Evolutionary conservation across 2,329 filamentous ascomycete genomes (phyloP), one percentile per base, ranked within the genome.

Genomic region (Trichothecium roseum): DNA sequence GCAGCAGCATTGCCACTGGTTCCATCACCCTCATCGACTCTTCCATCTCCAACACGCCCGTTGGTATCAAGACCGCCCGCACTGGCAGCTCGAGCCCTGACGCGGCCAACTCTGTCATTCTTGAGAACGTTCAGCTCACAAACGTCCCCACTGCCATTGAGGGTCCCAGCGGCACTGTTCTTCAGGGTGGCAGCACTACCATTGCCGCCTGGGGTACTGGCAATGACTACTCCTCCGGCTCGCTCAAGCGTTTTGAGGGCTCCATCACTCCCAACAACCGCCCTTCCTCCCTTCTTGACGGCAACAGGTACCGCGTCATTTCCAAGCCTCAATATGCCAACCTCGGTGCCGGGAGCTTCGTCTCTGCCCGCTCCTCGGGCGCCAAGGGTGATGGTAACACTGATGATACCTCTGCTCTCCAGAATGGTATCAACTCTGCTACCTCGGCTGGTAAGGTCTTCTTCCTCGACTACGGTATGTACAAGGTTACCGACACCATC

Each of bases 61-160:
- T 84, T 35, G 88, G 84, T 45, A 41, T 55, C 2, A 47, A 20
- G 15, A 36, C 27, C 18, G n/a, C 31, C 20, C 20, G 20, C 6
- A 24, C 20, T 24, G 20, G 20, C 20, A 24, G 20, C 20, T 24
- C 20, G 6, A 24, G 10, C 6, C 20, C 20, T 10, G 6, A 6
- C 10, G 20, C 20, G 20, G 20, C 31, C 10, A 33, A 84, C 41
- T 85, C 84, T 10, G 71, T 95, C 32, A 71, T 94, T 44, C 59
- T 96, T 9, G 84, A 94, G 61, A 95, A 95, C 46, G 84, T 94
- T 20, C 86, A 95, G 60, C 86, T 95, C 44, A 65, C 66, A 34
- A 78, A 75, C 37, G 76, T 83, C 37, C 66, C 70, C 5, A 68
- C 73, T 18, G 85, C 84, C 24, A 73, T 96, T 36, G 56, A 68